Conservation (phyloP, 345 rosid species). For the Carallia brachiata region DNA sequence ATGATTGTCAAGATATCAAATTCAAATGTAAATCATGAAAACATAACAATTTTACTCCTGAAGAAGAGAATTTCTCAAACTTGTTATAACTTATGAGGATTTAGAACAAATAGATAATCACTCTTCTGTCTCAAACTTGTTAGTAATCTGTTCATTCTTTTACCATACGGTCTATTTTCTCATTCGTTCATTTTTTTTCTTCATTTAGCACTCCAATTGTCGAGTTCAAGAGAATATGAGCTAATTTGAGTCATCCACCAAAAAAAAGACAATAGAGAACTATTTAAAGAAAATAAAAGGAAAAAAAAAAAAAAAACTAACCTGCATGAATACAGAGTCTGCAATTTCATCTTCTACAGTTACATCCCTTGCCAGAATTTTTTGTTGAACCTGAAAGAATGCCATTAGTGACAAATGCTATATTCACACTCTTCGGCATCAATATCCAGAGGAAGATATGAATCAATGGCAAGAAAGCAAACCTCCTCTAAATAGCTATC, state of each 20-base stretch:
- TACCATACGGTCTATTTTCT: not conserved
- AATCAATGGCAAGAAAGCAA: constrained; percentile 1
- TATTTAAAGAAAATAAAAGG: not conserved
- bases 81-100: not conserved
- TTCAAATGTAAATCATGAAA: not conserved
- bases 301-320: constrained; percentile 18
- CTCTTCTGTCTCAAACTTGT: no score
- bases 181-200: not conserved
- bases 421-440: not conserved
- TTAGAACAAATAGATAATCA: no score
- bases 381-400: constrained; percentile 63
- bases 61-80: not conserved
- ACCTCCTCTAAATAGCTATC: constrained; percentile 94
- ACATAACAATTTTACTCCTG: no score
- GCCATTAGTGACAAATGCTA: not conserved
- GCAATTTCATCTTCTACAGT: constrained; percentile 89
- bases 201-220: no score
- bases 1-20: not conserved
- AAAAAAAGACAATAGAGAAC: no score
- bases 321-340: constrained; percentile 91
- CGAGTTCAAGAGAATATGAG: no score
- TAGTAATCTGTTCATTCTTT: no score
- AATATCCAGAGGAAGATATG: not conserved
- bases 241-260: no score
- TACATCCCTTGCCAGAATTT: constrained; percentile 55